These are phyloP conservation scores for Protomyces pachydermus DNA, from an alignment of 1,139 yeast genomes.

Conservation along the genomic window DNA sequence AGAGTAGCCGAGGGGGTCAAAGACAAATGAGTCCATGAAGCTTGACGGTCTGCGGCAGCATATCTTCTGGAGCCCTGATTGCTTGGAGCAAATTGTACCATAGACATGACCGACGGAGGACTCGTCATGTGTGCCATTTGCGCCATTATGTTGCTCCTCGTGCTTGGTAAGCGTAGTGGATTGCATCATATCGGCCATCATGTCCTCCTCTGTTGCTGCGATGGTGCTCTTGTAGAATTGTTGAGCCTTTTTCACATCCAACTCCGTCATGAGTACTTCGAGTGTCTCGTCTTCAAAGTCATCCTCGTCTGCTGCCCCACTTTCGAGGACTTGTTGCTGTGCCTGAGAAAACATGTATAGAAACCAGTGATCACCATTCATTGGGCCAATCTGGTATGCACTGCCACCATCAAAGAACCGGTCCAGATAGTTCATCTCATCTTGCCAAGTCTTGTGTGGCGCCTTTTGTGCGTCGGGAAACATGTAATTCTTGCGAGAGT, in stretches of 20 bases:
- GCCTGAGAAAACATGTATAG: constrained; percentile 60
- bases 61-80: constrained; percentile 57
- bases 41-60: constrained; percentile 39
- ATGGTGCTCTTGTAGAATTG: constrained; percentile 54
- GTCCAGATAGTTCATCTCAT: constrained; percentile 68
- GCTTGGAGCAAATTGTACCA: constrained; percentile 63
- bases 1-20: constrained; percentile 94
- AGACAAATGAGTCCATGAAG: constrained; percentile 72
- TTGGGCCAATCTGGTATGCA: constrained; percentile 76
- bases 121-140: constrained; percentile 36
- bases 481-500: constrained; percentile 87
- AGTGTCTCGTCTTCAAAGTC: constrained; percentile 62
- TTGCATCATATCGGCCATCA: neutral
- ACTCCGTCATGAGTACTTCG: constrained; percentile 86
- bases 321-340: constrained; percentile 31
- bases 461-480: constrained; percentile 80
- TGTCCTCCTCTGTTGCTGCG: constrained; percentile 30
- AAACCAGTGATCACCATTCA: constrained; percentile 85
- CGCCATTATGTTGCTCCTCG: neutral
- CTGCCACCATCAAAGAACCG: constrained; percentile 53
- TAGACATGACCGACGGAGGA: constrained; percentile 66
- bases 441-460: constrained; percentile 80
- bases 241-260: constrained; percentile 55
- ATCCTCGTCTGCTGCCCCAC: constrained; percentile 20
- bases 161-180: constrained; percentile 1